Evolutionary conservation across 306 rosid genomes (phyloP).

Genomic region (Cicer judaicum): DNA sequence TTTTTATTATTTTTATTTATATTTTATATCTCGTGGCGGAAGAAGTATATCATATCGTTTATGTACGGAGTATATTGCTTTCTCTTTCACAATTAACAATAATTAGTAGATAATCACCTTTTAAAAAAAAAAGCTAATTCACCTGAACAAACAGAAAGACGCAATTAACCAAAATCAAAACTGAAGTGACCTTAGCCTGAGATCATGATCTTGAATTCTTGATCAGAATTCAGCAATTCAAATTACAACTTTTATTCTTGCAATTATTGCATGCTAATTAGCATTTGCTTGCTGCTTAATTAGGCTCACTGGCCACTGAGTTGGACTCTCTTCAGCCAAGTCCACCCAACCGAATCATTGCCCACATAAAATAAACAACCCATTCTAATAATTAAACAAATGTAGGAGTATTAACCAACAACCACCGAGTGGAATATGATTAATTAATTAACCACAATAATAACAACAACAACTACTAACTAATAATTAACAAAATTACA

Average conservation of each 20-base stretch:
- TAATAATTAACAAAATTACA: conserved; percentile 6
- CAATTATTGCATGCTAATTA: conserved; percentile 14
- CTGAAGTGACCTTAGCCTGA: background rate
- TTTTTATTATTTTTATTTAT: too few species aligned
- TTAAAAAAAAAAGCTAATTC: background rate
- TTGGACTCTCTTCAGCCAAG: conserved; percentile 52
- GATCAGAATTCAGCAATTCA: conserved; percentile 23
- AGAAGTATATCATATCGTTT: background rate
- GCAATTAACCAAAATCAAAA: conserved; percentile 9
- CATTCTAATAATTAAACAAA: conserved; percentile 15
- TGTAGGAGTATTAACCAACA: conserved; percentile 1
- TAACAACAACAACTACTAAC: background rate
- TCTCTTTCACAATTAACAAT: background rate
- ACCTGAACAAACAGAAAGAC: conserved; percentile 28
- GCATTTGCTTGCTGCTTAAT: conserved; percentile 27
- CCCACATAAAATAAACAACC: conserved; percentile 47
- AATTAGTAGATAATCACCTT: too few species aligned
- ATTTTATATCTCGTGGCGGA: too few species aligned
- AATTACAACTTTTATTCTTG: background rate
- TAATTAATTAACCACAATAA: conserved; percentile 10
- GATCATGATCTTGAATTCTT: background rate
- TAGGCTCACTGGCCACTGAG: conserved; percentile 61
- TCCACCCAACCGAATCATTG: conserved; percentile 59
- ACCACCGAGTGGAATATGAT: conserved; percentile 21
- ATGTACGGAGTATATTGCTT: background rate